A percentile compares a stretch with the other conserved stretches of the same genome.
These are phyloP conservation scores for Brachypodium distachyon DNA, from an alignment of 202 grass and related monocot species.

Conservation along the genomic window DNA sequence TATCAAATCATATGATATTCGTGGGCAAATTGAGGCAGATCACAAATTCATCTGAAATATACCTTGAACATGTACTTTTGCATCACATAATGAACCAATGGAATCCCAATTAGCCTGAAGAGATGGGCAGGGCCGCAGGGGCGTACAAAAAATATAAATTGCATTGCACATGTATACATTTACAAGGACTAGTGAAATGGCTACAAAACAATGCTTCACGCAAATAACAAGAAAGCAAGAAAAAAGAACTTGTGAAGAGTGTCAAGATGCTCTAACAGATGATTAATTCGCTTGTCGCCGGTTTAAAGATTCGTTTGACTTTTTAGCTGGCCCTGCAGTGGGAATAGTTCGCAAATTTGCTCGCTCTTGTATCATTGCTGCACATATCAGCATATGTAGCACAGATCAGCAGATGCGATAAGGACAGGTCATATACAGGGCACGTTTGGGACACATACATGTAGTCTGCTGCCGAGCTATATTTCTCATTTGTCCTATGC, in stretches of 20 bases:
- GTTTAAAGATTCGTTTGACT: constrained; percentile 28
- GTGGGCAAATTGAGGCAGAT: no score
- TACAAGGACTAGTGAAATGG: not conserved
- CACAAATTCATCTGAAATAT: no score
- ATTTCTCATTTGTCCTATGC: constrained; percentile 57
- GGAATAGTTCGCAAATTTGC: constrained; percentile 44
- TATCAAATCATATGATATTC: not conserved
- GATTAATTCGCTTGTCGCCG: not conserved
- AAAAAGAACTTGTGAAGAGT: not conserved
- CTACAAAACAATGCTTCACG: not conserved
- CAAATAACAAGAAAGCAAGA: not conserved
- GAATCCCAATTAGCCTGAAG: not conserved
- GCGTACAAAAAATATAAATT: not conserved
- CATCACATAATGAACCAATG: not conserved
- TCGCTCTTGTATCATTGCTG: constrained; percentile 66
- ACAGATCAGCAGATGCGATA: not conserved
- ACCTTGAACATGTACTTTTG: no score
- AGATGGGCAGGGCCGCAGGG: no score
- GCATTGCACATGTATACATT: not conserved
- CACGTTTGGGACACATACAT: constrained; percentile 31
- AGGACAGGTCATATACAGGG: not conserved
- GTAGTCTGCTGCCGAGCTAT: constrained; percentile 41
- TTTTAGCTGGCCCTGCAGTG: constrained; percentile 15
- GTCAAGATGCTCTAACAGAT: not conserved
- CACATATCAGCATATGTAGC: not conserved